Evolutionary conservation across 495 filamentous ascomycete genomes (phyloP).

Genomic region (Corynascus novoguineensis): DNA sequence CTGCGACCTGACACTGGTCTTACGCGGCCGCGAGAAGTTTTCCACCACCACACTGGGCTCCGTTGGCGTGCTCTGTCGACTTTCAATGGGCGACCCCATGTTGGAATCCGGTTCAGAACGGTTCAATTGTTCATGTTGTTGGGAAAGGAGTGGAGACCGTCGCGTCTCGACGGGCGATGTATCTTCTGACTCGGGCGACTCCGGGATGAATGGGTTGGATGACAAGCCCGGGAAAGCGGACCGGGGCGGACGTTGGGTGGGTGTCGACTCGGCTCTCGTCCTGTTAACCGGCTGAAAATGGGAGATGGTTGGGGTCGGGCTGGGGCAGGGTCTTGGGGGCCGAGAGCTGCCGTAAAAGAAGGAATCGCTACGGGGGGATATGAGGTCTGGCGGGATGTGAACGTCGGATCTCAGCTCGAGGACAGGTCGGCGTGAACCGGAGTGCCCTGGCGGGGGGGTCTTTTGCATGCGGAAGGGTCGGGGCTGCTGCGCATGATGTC

Average conservation of each 20-base stretch:
- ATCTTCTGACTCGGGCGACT: slow-evolving; percentile 18
- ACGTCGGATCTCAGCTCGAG: slow-evolving; percentile 15
- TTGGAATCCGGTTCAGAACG: slow-evolving; percentile 22
- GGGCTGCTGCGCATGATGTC: slow-evolving; percentile 20
- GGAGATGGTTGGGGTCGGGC: slow-evolving; percentile 13
- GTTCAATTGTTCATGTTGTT: slow-evolving; percentile 24
- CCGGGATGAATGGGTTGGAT: slow-evolving; percentile 32
- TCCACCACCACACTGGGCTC: slow-evolving; percentile 33
- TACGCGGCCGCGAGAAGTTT: slow-evolving; percentile 50
- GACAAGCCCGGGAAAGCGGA: slow-evolving; percentile 32
- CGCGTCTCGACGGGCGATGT: slow-evolving; percentile 12
- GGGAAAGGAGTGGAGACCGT: slow-evolving; percentile 22
- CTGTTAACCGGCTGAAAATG: slow-evolving; percentile 15
- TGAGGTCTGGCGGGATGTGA: slow-evolving; percentile 20
- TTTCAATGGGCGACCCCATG: slow-evolving; percentile 24
- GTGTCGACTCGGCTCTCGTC: slow-evolving; percentile 26
- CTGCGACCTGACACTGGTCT: slow-evolving; percentile 41
- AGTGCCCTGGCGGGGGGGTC: slow-evolving; percentile 17
- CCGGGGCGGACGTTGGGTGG: slow-evolving; percentile 20
- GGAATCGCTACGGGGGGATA: slow-evolving; percentile 45
- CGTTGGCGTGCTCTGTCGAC: slow-evolving; percentile 19
- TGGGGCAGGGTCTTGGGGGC: slow-evolving; percentile 11
- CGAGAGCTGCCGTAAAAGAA: slow-evolving; percentile 25
- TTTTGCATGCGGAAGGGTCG: slow-evolving; percentile 23
- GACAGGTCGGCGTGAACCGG: slow-evolving; percentile 17